phyloP scores from a whole-genome alignment of 176 grass and related monocot genomes.

The Triticum urartu region DNA sequence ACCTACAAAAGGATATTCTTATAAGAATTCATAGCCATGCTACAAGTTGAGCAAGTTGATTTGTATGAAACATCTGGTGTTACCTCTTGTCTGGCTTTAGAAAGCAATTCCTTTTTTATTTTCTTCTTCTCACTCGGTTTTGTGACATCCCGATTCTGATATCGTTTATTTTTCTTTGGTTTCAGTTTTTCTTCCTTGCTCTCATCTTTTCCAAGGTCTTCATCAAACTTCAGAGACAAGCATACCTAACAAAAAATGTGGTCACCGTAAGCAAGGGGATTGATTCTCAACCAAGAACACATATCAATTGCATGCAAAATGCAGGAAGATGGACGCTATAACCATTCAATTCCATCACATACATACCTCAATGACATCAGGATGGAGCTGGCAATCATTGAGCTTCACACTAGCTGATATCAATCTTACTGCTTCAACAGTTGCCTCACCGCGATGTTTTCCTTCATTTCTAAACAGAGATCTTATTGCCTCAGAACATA shows the following conservation, averaged over 20 bases:
- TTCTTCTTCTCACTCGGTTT: slow-evolving; percentile 79
- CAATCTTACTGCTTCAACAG: slow-evolving; percentile 82
- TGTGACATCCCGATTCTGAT: slow-evolving; percentile 54
- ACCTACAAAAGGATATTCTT: slow-evolving; percentile 57
- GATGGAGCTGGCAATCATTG: slow-evolving; percentile 89
- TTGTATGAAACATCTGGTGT: slow-evolving; percentile 1
- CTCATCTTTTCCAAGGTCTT: slow-evolving; percentile 71
- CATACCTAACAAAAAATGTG: slow-evolving; percentile 55
- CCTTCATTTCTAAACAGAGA: slow-evolving; percentile 87
- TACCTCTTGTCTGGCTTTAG: slow-evolving; percentile 90
- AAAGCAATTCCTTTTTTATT: slow-evolving; percentile 62
- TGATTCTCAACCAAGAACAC: slow-evolving; percentile 10
- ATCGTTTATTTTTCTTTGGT: slow-evolving; percentile 61
- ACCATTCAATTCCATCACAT: neutral
- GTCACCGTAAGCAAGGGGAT: slow-evolving; percentile 1
- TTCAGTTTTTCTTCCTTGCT: slow-evolving; percentile 50
- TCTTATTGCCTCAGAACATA: slow-evolving; percentile 75
- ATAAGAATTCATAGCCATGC: neutral
- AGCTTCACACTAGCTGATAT: slow-evolving; percentile 82
- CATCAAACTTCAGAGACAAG: slow-evolving; percentile 90
- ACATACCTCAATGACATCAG: slow-evolving; percentile 76
- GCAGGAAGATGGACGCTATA: slow-evolving; percentile 7
- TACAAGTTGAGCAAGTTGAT: neutral
- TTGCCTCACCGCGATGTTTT: slow-evolving; percentile 92
- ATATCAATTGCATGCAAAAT: neutral